Conservation (phyloP, 2,329 filamentous ascomycete genomes). For the Acarospora socialis region DNA sequence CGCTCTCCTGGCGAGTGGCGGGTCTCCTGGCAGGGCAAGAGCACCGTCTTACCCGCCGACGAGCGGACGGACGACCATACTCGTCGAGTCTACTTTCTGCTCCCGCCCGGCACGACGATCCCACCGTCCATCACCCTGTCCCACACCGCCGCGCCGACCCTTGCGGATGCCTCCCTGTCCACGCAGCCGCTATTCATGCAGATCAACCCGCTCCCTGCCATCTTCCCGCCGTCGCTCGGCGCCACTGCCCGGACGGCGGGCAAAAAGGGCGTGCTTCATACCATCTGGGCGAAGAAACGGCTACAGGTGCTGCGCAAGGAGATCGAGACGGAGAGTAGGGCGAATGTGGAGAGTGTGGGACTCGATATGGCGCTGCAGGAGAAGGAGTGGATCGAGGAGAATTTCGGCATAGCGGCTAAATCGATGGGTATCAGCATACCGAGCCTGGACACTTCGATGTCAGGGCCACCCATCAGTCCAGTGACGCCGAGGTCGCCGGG, state of each 20-base stretch:
- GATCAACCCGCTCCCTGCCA: constrained; percentile 71
- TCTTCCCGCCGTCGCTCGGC: constrained; percentile 65
- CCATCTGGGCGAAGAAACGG: constrained; percentile 76
- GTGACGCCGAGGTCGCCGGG: constrained; percentile 46
- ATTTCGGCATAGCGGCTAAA: constrained; percentile 49
- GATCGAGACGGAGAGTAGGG: constrained; percentile 56
- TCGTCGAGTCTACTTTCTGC: constrained; percentile 63
- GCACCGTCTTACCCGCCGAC: constrained; percentile 51
- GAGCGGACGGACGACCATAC: constrained; percentile 40
- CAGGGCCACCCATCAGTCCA: constrained; percentile 38
- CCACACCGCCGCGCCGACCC: constrained; percentile 33
- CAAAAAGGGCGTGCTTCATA: constrained; percentile 72
- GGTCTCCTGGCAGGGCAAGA: constrained; percentile 73
- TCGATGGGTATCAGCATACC: constrained; percentile 10
- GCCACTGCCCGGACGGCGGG: constrained; percentile 51
- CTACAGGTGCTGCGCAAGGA: constrained; percentile 61
- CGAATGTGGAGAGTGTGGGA: constrained; percentile 68
- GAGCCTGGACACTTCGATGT: constrained; percentile 16
- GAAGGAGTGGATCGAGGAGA: constrained; percentile 69
- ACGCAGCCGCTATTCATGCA: constrained; percentile 35
- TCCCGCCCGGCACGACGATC: constrained; percentile 57
- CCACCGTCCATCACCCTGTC: constrained; percentile 58
- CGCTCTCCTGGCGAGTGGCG: constrained; percentile 49
- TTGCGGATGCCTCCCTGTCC: constrained; percentile 19
- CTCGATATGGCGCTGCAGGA: constrained; percentile 73